Evolutionary conservation across 345 rosid genomes (phyloP), one percentile per base, ranked within the genome.

Genomic region (Murraya koenigii): DNA sequence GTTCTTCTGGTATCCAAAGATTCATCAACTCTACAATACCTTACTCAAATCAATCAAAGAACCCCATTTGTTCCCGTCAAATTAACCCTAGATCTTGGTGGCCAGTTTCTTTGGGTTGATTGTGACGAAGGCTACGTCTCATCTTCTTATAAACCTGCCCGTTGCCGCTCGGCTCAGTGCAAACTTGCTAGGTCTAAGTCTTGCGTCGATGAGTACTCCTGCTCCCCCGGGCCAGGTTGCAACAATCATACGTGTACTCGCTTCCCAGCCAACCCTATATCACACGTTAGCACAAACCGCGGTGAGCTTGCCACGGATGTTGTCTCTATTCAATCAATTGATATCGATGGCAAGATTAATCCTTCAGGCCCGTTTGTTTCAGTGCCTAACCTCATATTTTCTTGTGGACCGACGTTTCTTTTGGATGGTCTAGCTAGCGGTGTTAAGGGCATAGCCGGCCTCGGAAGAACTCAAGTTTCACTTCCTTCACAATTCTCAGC

Each of bases 61-160:
- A 78, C 80, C 5, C 79, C 82, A 60, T 36, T 71, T 1, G 75
- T 69, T 2, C 69, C 80, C 20, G 69, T 83, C 7, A 76, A 63
- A 26, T 79, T 82, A 2, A 66, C 70, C n/a, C 55, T 85, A 38
- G 88, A 90, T 74, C 87, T 90, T 5, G 89, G 90, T 4, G 90
- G 86, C 8, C 76, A 68, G 10, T 76, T 23, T 77, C 71, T 80
- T 7, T 90, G 90, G 93, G 86, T 88, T 44, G 79, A 84, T 35
- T 88, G 91, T 28, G 82, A 85, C 3, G 14, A 75, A 7, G 66
- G 71, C 65, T 89, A 83, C 39, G 75, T 80, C 14, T 89, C 93
- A 3, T 77, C 91, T 1, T 66, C 93, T 35, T 85, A 83, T 70
- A 68, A 41, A 1, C 71, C 87, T 0, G 83, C 78, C 5, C 83